Base-by-base conservation (phyloP, 2,329 filamentous ascomycete genomes). In the Calonectria honghensis region DNA sequence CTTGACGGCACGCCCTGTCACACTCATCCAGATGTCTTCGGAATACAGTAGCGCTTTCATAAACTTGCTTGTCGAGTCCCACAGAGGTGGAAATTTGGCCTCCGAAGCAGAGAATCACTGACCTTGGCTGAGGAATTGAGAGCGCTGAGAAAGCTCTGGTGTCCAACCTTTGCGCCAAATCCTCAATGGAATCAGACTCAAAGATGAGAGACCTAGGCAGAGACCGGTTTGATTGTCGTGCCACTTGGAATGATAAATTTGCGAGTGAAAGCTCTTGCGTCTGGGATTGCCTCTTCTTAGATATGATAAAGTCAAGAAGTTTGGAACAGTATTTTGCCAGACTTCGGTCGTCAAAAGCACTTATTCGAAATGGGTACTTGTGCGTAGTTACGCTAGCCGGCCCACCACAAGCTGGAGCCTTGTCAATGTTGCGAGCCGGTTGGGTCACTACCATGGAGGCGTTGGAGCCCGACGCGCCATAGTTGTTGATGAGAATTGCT, bases 401-500 rank as follows among this genome's bases (percentile, higher is more conserved):
- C 39, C 6, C 14, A 41, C 4, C 39, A 41, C 16, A 3, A 41
- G 20, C 45, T 24, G 24, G 39, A 9, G 39, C 3, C 11, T 48
- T 24, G 3, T 18, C 41, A 6, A 32, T 29, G 20, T 4, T 41
- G 39, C 16, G 39, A 41, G 39, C 4, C 14, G 39, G 39, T 41
- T 41, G 39, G 4, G 39, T 41, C 39, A 41, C 39, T 6, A 65
- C 41, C 14, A 51, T 32, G 41, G 41, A 14, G 11, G 10, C 78
- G 70, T 81, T 83, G 7, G 73, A 79, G 0, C 81, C 80, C 0
- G 78, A 76, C 0, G 84, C 84, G 35, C 85, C 84, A 50, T 84
- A 86, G 72, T 83, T 86, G 73, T 85, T 86, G 16, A 86, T 61
- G 4, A 84, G 45, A 54, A 75, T 20, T 64, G 73, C 1, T 66